These are phyloP conservation scores for Moricandia moricandioides DNA, from an alignment of 345 rosid genomes.

Conservation along the genomic window DNA sequence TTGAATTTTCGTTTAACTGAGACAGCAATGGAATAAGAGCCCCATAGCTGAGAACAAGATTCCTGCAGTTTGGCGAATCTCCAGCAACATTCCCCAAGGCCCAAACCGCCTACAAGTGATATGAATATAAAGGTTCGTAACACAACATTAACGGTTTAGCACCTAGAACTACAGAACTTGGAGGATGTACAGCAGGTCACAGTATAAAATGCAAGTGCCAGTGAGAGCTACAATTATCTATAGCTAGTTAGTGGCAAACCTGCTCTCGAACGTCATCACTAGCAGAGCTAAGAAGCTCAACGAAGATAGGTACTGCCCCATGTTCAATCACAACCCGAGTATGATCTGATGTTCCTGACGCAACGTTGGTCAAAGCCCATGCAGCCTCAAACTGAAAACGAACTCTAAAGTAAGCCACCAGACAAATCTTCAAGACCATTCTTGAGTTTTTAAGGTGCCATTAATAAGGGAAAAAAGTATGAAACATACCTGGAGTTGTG, in stretches of 20 bases:
- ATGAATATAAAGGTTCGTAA: constrained; percentile 5
- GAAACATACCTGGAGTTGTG: constrained; percentile 64
- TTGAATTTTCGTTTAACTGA: constrained; percentile 64
- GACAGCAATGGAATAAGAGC: constrained; percentile 64
- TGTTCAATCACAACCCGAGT: constrained; percentile 77
- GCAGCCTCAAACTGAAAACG: constrained; percentile 78
- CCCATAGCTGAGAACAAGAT: constrained; percentile 63
- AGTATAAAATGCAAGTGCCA: too few species aligned
- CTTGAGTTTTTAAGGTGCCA: constrained; percentile 6
- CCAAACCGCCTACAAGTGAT: constrained; percentile 59
- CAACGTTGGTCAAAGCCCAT: constrained; percentile 91
- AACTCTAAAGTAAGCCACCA: constrained; percentile 19
- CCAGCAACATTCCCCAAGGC: constrained; percentile 84
- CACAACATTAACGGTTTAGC: constrained; percentile 4
- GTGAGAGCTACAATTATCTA: too few species aligned
- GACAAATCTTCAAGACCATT: not conserved
- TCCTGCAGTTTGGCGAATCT: constrained; percentile 69
- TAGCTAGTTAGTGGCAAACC: constrained; percentile 43
- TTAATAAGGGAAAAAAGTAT: not conserved
- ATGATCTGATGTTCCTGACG: constrained; percentile 85
- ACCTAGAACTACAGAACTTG: constrained; percentile 14
- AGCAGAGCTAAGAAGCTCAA: constrained; percentile 73
- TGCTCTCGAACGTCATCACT: constrained; percentile 88
- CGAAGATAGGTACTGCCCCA: constrained; percentile 80
- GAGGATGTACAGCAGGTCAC: too few species aligned